Evolutionary conservation across 177 flowering plant genomes (phyloP).

Genomic region (Tripterygium wilfordii): DNA sequence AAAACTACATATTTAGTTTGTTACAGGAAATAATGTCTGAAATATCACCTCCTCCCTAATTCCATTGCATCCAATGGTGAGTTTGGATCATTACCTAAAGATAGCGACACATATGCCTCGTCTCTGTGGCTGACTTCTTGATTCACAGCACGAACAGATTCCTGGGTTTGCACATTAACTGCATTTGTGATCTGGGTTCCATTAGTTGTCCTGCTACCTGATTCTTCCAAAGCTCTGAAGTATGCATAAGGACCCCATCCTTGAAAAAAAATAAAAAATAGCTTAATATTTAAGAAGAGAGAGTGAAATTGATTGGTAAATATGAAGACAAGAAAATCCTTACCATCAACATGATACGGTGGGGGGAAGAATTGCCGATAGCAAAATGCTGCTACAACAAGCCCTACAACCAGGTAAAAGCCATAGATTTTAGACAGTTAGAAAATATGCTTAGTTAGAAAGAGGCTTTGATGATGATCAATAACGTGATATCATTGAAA

Average conservation of each 20-base stretch:
- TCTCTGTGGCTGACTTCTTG: constrained; percentile 9
- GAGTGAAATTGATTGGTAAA: neutral
- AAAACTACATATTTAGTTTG: no score
- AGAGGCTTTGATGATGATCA: no score
- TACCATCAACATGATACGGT: constrained; percentile 63
- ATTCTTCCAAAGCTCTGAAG: constrained; percentile 38
- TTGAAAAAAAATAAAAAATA: constrained; percentile 6
- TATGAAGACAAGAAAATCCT: neutral
- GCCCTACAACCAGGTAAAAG: constrained; percentile 30
- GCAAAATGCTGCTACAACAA: constrained; percentile 52
- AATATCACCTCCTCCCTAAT: constrained; percentile 30
- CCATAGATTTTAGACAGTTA: no score
- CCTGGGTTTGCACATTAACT: constrained; percentile 17
- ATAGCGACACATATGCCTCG: constrained; percentile 2
- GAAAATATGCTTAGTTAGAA: neutral
- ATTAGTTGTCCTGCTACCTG: constrained; percentile 8
- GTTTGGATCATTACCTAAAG: constrained; percentile 8
- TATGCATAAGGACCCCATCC: constrained; percentile 74
- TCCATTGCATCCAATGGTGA: constrained; percentile 32
- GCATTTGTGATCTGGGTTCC: constrained; percentile 8
- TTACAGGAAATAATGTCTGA: neutral
- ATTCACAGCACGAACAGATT: constrained; percentile 15
- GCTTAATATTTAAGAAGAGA: neutral
- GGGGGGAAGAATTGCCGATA: constrained; percentile 73
- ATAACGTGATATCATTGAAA: no score